A percentile compares a stretch with the other conserved stretches of the same genome.
These are phyloP conservation scores for Backusella macrospora DNA, from an alignment of 192 early-diverging fungal species.

Conservation along the genomic window DNA sequence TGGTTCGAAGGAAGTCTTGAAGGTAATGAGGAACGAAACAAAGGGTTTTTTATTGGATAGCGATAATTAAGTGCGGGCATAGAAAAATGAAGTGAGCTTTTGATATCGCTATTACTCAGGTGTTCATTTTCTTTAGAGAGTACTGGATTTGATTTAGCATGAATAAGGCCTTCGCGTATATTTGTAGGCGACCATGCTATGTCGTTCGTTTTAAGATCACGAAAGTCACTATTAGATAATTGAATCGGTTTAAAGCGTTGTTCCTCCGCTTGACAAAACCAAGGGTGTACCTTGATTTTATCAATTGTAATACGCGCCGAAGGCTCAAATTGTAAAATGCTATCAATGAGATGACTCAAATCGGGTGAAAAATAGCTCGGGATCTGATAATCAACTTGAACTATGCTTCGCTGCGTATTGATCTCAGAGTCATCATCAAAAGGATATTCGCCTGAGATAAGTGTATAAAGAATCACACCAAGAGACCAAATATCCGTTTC, in stretches of 20 bases:
- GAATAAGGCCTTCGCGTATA: not conserved
- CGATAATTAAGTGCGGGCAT: slow-evolving; percentile 22
- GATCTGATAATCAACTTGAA: slow-evolving; percentile 73
- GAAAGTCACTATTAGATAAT: not conserved
- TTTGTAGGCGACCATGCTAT: not conserved
- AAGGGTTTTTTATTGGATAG: slow-evolving; percentile 14
- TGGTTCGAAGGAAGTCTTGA: slow-evolving; percentile 25
- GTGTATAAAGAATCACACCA: slow-evolving; percentile 87
- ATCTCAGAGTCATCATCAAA: slow-evolving; percentile 81
- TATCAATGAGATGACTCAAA: slow-evolving; percentile 60
- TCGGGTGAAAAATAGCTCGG: slow-evolving; percentile 63
- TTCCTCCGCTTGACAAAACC: slow-evolving; percentile 34
- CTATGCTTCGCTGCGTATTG: slow-evolving; percentile 67
- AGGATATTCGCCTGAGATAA: slow-evolving; percentile 78
- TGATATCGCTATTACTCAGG: not conserved
- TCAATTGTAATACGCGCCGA: slow-evolving; percentile 60
- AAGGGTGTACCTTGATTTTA: slow-evolving; percentile 68
- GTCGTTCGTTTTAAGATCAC: slow-evolving; percentile 3
- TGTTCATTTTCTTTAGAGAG: not conserved
- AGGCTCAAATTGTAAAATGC: slow-evolving; percentile 71
- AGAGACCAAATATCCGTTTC: slow-evolving; percentile 93
- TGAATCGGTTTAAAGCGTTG: slow-evolving; percentile 24
- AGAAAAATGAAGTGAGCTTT: slow-evolving; percentile 16
- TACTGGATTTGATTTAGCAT: slow-evolving; percentile 5
- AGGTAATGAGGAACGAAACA: slow-evolving; percentile 37